Percentiles rank a stretch among this genome's conserved stretches.
phyloP scores from a whole-genome alignment of 2,329 filamentous ascomycete species.

The Fusarium miscanthi region DNA sequence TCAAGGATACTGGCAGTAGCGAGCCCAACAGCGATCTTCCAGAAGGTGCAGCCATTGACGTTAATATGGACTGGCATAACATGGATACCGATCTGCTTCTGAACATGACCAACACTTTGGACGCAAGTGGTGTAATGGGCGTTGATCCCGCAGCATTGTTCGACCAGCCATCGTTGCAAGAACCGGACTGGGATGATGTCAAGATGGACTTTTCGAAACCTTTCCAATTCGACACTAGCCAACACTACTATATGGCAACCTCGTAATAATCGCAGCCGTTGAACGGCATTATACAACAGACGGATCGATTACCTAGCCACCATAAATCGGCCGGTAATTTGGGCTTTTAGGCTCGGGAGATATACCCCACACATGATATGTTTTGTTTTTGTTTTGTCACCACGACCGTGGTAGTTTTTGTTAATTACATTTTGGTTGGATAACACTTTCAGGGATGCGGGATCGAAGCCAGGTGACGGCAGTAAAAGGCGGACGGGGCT shows the following conservation, averaged over 20 bases:
- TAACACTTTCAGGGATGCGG: constrained; percentile 5
- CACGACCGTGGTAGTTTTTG: constrained; percentile 18
- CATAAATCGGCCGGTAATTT: constrained; percentile 26
- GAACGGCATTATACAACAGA: constrained; percentile 8
- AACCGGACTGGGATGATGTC: constrained; percentile 62
- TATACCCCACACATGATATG: constrained; percentile 45
- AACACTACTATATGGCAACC: constrained; percentile 50
- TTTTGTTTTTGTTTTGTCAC: constrained; percentile 31
- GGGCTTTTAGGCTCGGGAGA: constrained; percentile 40
- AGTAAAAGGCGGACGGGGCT: constrained; percentile 27
- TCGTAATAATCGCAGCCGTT: constrained; percentile 23
- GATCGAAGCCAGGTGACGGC: constrained; percentile 1
- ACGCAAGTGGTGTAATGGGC: constrained; percentile 23
- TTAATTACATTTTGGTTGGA: constrained; percentile 28
- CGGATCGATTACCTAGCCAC: not conserved
- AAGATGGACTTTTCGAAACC: constrained; percentile 63
- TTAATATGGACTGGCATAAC: constrained; percentile 63
- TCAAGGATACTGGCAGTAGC: constrained; percentile 68
- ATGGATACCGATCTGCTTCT: constrained; percentile 57
- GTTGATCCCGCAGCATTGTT: constrained; percentile 47
- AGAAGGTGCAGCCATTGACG: constrained; percentile 64
- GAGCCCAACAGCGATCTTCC: constrained; percentile 72
- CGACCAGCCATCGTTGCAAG: constrained; percentile 34
- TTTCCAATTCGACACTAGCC: constrained; percentile 61
- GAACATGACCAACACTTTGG: constrained; percentile 54